Evolutionary conservation across 352 stramenopile genomes (phyloP).

Genomic region (Plasmopara halstedii): DNA sequence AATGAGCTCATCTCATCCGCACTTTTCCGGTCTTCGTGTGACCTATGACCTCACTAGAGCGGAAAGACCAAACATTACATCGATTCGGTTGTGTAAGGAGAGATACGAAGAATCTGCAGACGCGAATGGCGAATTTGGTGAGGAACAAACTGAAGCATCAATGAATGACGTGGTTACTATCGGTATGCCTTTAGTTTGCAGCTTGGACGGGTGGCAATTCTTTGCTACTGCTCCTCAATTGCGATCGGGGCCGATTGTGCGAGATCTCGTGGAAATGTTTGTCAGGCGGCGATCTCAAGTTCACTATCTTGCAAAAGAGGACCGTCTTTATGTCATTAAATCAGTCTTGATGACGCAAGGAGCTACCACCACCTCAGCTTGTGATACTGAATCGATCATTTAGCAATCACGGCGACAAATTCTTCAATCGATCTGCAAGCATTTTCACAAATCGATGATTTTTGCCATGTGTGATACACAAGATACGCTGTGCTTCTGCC

Average conservation of each 20-base stretch:
- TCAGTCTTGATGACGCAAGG: background rate
- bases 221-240: conserved; percentile 20
- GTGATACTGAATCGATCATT: too few relatives aligned
- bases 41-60: conserved; percentile 24
- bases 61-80: conserved; percentile 17
- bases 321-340: conserved; percentile 15
- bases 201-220: conserved; percentile 25
- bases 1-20: conserved; percentile 66
- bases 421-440: conserved; percentile 25
- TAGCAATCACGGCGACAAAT: conserved; percentile 2
- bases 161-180: conserved; percentile 19
- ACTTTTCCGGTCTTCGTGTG: conserved; percentile 51
- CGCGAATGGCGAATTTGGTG: background rate
- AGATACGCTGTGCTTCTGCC: conserved; percentile 30
- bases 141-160: conserved; percentile 2
- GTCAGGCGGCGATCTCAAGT: conserved; percentile 12
- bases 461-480: conserved; percentile 48
- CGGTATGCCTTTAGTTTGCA: conserved; percentile 21
- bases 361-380: conserved; percentile 7
- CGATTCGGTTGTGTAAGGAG: conserved; percentile 22
- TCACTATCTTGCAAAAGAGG: conserved; percentile 17
- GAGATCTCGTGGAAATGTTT: conserved; percentile 26
- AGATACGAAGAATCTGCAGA: conserved; percentile 1
- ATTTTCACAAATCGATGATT: conserved; percentile 36
- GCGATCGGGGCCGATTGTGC: conserved; percentile 18